Percentiles rank a stretch among this genome's conserved stretches.
Evolutionary conservation across 1,284 basidiomycete genomes (phyloP).

Genomic region (Ceratorhiza oryzae-sativae): DNA sequence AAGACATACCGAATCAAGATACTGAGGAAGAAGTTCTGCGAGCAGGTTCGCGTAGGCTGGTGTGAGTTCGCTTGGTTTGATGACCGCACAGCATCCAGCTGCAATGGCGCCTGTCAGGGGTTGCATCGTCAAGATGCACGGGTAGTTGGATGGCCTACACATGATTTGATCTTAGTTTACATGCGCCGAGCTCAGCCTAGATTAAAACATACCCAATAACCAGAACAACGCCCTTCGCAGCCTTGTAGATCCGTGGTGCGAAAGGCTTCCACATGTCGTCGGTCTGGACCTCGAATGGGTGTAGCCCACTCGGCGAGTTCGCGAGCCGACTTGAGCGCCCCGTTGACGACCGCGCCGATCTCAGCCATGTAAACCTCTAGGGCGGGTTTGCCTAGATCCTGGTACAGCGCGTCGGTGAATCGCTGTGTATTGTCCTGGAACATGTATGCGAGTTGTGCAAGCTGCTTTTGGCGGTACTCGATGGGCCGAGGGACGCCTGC

Average conservation of each 20-base stretch:
- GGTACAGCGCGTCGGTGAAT: slow-evolving; percentile 58
- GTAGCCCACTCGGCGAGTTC: slow-evolving; percentile 62
- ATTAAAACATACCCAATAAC: slow-evolving; percentile 48
- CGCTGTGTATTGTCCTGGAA: slow-evolving; percentile 64
- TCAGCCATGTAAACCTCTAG: slow-evolving; percentile 55
- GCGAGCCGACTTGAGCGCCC: slow-evolving; percentile 58
- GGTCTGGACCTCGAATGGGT: slow-evolving; percentile 55
- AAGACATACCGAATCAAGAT: slow-evolving; percentile 60
- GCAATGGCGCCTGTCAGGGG: slow-evolving; percentile 67
- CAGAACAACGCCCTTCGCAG: slow-evolving; percentile 59
- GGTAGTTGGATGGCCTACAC: slow-evolving; percentile 64
- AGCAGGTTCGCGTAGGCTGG: slow-evolving; percentile 61
- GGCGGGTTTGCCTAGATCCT: slow-evolving; percentile 64
- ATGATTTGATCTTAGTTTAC: neutral
- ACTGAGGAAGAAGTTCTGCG: slow-evolving; percentile 64
- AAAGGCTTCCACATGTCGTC: slow-evolving; percentile 47
- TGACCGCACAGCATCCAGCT: slow-evolving; percentile 64
- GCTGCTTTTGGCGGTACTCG: slow-evolving; percentile 65
- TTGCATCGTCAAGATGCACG: slow-evolving; percentile 58
- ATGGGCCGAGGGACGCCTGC: slow-evolving; percentile 60
- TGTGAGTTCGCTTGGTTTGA: slow-evolving; percentile 70
- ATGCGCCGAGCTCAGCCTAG: neutral
- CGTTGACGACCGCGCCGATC: slow-evolving; percentile 53
- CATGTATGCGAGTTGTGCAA: slow-evolving; percentile 68
- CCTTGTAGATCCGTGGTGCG: slow-evolving; percentile 58